A percentile compares a stretch with the other conserved stretches of the same genome.
Evolutionary conservation across 2,329 filamentous ascomycete genomes (phyloP).

Genomic region (Ascochyta pisi): DNA sequence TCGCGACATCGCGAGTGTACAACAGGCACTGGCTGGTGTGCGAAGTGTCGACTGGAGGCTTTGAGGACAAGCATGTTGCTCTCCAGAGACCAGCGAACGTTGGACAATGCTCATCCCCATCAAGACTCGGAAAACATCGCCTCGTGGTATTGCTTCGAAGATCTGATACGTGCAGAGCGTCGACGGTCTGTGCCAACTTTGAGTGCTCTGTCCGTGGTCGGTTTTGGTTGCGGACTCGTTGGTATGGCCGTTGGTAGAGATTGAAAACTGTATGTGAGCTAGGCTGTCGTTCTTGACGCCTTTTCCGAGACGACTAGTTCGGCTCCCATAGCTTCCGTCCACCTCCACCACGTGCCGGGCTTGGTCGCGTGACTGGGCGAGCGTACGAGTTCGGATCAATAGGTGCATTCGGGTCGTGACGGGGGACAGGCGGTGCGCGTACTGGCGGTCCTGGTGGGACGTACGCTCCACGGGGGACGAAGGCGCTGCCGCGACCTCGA

Average conservation of each 20-base stretch:
- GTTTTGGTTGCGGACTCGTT: neutral
- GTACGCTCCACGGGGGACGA: constrained; percentile 41
- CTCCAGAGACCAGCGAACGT: neutral
- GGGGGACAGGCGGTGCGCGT: constrained; percentile 35
- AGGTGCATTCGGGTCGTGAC: constrained; percentile 45
- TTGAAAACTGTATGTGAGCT: neutral
- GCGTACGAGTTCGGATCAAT: constrained; percentile 51
- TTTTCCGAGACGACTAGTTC: constrained; percentile 31
- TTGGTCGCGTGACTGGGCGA: constrained; percentile 41
- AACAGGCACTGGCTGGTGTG: neutral
- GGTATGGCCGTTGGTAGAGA: neutral
- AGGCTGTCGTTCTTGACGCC: constrained; percentile 15
- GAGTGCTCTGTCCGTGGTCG: neutral
- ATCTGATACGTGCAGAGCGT: neutral
- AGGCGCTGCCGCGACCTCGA: constrained; percentile 39
- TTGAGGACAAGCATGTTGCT: neutral
- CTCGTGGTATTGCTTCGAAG: neutral
- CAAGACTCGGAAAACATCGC: neutral
- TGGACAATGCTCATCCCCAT: neutral
- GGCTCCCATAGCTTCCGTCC: constrained; percentile 51
- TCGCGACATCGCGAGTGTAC: neutral
- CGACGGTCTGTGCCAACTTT: neutral
- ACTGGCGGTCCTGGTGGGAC: constrained; percentile 37
- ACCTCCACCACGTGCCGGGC: constrained; percentile 39
- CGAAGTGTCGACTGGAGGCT: neutral